These are phyloP conservation scores for Coemansia sp. DNA, from an alignment of 192 early-diverging fungal species.

Conservation along the genomic window DNA sequence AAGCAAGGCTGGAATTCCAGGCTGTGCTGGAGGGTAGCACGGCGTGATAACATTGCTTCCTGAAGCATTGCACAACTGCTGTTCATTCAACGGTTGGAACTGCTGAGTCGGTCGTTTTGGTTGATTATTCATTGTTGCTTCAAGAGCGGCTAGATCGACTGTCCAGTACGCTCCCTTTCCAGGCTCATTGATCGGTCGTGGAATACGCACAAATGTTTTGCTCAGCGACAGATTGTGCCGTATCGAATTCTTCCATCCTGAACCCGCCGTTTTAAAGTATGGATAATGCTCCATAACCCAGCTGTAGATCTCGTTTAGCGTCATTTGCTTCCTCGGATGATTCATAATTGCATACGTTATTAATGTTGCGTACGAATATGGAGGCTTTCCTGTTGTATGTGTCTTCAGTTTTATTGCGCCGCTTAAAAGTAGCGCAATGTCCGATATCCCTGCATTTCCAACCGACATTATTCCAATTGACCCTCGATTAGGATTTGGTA, in stretches of 20 bases:
- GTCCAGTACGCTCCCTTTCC: conserved; percentile 89
- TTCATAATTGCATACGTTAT: conserved; percentile 80
- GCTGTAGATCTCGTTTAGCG: conserved; percentile 83
- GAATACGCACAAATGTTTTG: conserved; percentile 77
- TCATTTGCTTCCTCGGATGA: conserved; percentile 66
- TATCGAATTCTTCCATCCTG: conserved; percentile 84
- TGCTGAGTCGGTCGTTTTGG: conserved; percentile 23
- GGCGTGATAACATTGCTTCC: neutral
- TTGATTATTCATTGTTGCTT: conserved; percentile 27
- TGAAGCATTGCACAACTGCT: neutral
- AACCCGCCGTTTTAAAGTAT: conserved; percentile 72
- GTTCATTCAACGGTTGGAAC: conserved; percentile 20
- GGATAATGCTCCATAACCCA: conserved; percentile 78
- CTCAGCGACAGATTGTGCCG: conserved; percentile 88
- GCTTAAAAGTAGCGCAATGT: conserved; percentile 50
- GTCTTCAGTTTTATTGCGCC: conserved; percentile 43
- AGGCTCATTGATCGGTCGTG: conserved; percentile 77
- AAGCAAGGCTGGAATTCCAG: neutral
- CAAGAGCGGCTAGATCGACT: conserved; percentile 59
- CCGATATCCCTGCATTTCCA: conserved; percentile 20
- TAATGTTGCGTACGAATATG: conserved; percentile 78
- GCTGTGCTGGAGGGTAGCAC: neutral
- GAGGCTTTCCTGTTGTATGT: conserved; percentile 65
- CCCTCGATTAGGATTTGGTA: conserved; percentile 8
- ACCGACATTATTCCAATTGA: conserved; percentile 9